Evolutionary conservation across 129 eudicot genomes (phyloP), one percentile per base, ranked within the genome.

Genomic region (Apium graveolens): DNA sequence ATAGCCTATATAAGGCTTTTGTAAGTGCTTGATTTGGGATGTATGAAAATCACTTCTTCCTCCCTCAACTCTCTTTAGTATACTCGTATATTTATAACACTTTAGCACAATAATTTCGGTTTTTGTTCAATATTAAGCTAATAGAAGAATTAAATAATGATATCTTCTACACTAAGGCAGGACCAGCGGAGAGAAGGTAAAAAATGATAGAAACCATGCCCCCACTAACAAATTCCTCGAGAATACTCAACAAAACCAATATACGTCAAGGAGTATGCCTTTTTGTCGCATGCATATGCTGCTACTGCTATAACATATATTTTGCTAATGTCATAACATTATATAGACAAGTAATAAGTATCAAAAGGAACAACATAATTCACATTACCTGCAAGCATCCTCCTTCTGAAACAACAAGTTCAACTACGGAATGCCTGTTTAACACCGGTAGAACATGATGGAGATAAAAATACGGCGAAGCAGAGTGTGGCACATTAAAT

Each of bases 351-450:
- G 39, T 74, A 44, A 29, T 44, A 74, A 7, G 60, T 17, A 71
- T 37, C 35, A 63, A 7, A 34, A 70, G n/a, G 55, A 75, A 31
- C 27, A 65, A 43, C 34, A 34, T 70, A n/a, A n/a, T n/a, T n/a
- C n/a, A n/a, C n/a, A n/a, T n/a, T n/a, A 96, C 99, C 97, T 92
- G 95, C 89, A 96, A 90, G 87, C 99, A 92, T 87, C 99, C 99
- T 39, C 99, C 99, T 79, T 89, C 97, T 11, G 96, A 84, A 26
- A 92, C 88, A 63, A 96, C 90, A 38, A 96, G 94, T 77, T 92
- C 99, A 69, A 86, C 99, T 37, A 96, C 97, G 0, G 90, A 88
- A 86, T 96, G 97, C 77, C 80, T 89, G 85, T 76, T 89, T 80
- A 96, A 80, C 66, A 92, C 94, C 0, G 97, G 99, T 29, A 92